Evolutionary conservation across 176 grass and related monocot genomes (phyloP).

Genomic region (Eremochloa ophiuroides): DNA sequence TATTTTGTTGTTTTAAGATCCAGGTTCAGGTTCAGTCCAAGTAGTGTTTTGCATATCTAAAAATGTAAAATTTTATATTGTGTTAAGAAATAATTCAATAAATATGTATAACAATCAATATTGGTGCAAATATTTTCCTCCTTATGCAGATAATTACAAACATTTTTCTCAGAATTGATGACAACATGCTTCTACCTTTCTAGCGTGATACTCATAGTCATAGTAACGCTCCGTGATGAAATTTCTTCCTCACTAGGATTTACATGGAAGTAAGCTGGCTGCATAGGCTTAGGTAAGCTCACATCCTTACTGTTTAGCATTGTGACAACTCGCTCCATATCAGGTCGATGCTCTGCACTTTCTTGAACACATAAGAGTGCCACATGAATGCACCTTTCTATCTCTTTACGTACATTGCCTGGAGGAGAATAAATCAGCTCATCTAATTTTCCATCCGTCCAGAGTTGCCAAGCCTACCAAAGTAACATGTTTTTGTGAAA

Average conservation of each 20-base stretch:
- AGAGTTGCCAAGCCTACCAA: constrained; percentile 39
- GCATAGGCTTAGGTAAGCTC: constrained; percentile 25
- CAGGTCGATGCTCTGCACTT: constrained; percentile 34
- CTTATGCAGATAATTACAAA: neutral
- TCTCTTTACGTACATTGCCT: neutral
- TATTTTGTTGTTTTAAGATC: neutral
- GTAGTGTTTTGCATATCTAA: neutral
- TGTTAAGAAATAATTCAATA: too few relatives aligned
- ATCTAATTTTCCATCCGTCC: constrained; percentile 7
- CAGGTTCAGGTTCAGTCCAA: neutral
- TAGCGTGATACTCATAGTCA: constrained; percentile 32
- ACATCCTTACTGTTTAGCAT: constrained; percentile 27
- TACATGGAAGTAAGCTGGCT: constrained; percentile 47
- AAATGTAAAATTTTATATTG: neutral
- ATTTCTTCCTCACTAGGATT: constrained; percentile 34
- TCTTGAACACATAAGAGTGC: constrained; percentile 52
- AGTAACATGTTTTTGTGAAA: neutral
- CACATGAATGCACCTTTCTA: constrained; percentile 38
- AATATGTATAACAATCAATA: neutral
- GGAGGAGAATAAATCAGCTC: constrained; percentile 15
- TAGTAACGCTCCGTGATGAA: neutral
- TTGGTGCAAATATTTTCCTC: neutral
- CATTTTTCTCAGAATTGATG: neutral
- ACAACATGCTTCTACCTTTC: constrained; percentile 22
- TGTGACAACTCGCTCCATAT: constrained; percentile 23